Evolutionary conservation across 1,139 yeast species (phyloP), one percentile per base, ranked within the genome.

Genomic region (Arxiozyma telluris): DNA sequence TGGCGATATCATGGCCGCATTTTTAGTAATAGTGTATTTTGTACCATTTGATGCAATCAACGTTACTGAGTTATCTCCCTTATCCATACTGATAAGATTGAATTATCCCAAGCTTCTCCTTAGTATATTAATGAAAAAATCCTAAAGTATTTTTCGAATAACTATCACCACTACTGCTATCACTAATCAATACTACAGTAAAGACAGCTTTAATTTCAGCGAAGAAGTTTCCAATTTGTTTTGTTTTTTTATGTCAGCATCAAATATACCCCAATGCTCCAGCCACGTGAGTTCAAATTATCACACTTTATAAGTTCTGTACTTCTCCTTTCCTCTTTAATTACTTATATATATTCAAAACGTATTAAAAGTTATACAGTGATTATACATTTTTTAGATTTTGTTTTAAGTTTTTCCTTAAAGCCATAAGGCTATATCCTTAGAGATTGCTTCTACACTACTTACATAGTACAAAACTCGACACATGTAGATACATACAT

Each of bases 1-100:
- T 0, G 95, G 89, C 2, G 96, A 87, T 2, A 89, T 82, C 71
- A 77, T 73, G 0, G 97, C 98, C 0, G 91, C 94, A 42, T 88
- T 91, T 58, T 83, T 79, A 34, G 82, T 71, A 4, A 93, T 74
- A 12, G 83, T 75, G 64, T 80, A 87, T 58, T 77, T 79, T 65
- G 79, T 82, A 22, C 84, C 82, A 64, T 91, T 97, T 3, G 84
- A 77, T 0, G 97, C 87, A 1, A 87, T 80, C 44, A 93, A 73
- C 3, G 85, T 85, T 6, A 90, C 83, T 21, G 50, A 20, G 15
- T 47, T 25, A 23, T 34, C 50, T 27, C 18, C 41, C 39, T 27
- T 17, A 18, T 27, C 25, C 39, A 34, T 34, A 34, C 12, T 15
- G 4, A 34, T 6, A 34, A 15, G 12, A 12, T 12, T 15, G 17